Conservation (phyloP, 257 asterid genomes). For the Penstemon eatonii region DNA sequence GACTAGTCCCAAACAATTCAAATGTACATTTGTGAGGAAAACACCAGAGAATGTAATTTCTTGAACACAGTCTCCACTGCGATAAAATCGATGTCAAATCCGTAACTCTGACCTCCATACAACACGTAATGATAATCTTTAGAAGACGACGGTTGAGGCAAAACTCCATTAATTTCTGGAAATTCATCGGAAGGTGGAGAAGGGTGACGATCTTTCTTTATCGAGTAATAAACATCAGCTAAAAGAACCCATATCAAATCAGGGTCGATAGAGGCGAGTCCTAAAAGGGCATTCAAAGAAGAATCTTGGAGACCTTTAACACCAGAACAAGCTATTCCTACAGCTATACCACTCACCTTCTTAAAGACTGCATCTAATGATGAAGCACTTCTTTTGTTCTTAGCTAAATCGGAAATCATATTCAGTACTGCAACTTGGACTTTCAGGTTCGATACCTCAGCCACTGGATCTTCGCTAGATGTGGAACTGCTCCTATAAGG, state of each 20-base stretch:
- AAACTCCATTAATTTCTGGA: conserved; percentile 49
- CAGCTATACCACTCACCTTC: conserved; percentile 72
- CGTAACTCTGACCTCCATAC: conserved; percentile 86
- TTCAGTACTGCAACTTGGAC: conserved; percentile 72
- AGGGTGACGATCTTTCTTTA: conserved; percentile 39
- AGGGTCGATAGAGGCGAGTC: conserved; percentile 73
- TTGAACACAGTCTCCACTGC: conserved; percentile 64
- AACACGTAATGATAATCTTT: conserved; percentile 66
- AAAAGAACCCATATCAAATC: conserved; percentile 91
- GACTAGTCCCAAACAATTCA: conserved; percentile 6
- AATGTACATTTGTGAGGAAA: conserved; percentile 41
- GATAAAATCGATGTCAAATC: conserved; percentile 67
- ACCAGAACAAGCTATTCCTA: conserved; percentile 86
- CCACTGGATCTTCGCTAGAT: conserved; percentile 48
- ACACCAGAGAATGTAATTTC: conserved; percentile 41
- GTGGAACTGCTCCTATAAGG: conserved; percentile 60
- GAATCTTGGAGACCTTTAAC: conserved; percentile 73
- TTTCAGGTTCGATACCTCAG: conserved; percentile 71
- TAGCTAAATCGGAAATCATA: conserved; percentile 67
- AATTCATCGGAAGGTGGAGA: conserved; percentile 53
- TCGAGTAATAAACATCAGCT: conserved; percentile 86
- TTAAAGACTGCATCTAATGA: conserved; percentile 67
- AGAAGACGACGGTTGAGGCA: conserved; percentile 63
- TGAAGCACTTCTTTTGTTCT: conserved; percentile 58
- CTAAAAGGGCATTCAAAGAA: conserved; percentile 62